Base-by-base conservation (phyloP, 1,284 basidiomycete species). In the Pseudomicrostroma phylloplanum region DNA sequence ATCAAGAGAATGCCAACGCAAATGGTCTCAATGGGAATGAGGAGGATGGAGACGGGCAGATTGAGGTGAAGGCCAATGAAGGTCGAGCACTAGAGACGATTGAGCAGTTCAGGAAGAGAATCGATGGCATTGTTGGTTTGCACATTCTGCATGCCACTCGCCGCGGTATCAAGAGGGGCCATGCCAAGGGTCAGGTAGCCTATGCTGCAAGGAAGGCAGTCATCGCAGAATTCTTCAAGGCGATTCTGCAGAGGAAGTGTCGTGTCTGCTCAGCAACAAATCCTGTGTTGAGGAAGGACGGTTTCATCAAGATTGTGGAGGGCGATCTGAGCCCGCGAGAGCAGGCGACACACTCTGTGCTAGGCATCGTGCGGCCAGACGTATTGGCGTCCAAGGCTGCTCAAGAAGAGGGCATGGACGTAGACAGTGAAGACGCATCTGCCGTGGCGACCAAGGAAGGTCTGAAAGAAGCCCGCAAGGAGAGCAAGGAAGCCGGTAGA, bases 291-390 rank as follows among this genome's bases (percentile, higher is more conserved):
- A 88, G 93, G 63, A 96, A 93, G 79, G 96, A 98, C 78, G 92
- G 91, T 1, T 85, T 90, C 76, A 90, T 91, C 63, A 97, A 96
- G 81, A 86, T 99, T 67, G 89, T 97, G 78, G 93, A 97, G 81
- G 90, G 90, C 73, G 92, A 92, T 72, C 84, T 97, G 36, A 84
- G 89, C 1, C 62, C 80, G 6, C 94, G 92, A 80, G 89, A 93
- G 76, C 90, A 89, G 79, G 83, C 81, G 42, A 83, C 85, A 58
- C 86, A 89, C 77, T 76, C 80, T 6, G 79, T 82, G n/a, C 80
- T 81, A 57, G 83, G 81, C n/a, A 80, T 88, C 63, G 85, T 81
- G 4, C 61, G 71, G 40, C 66, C 66, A 13, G 63, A 72, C 57
- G 70, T 62, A 26, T 43, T 68, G 26, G 36, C 53, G 42, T 41